Conservation (phyloP, 2,329 filamentous ascomycete genomes). For the Alternaria rosae region DNA sequence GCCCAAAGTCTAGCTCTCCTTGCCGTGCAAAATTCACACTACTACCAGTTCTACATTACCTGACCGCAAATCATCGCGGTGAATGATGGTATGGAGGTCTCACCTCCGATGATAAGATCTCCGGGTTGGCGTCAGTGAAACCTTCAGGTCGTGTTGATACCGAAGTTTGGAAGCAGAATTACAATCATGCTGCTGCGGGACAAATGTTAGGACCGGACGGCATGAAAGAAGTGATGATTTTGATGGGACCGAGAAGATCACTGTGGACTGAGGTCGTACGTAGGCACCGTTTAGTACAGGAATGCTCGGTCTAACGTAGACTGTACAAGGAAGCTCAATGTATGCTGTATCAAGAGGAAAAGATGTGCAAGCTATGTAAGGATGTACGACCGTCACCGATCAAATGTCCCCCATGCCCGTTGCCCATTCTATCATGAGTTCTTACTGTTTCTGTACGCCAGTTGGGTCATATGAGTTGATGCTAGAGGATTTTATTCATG, state of each 20-base stretch:
- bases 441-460: too few relatives aligned
- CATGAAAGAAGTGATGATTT: slow-evolving; percentile 17
- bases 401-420: too few relatives aligned
- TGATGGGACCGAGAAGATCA: slow-evolving; percentile 14
- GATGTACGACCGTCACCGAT: too few relatives aligned
- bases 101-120: slow-evolving; percentile 46
- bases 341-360: too few relatives aligned
- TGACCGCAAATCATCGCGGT: slow-evolving; percentile 54
- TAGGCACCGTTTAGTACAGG: neutral
- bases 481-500: too few relatives aligned
- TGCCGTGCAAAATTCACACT: slow-evolving; percentile 28
- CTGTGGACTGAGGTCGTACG: slow-evolving; percentile 3
- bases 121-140: slow-evolving; percentile 48
- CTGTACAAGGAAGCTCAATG: neutral
- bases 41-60: slow-evolving; percentile 53
- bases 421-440: too few relatives aligned
- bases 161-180: slow-evolving; percentile 17
- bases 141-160: slow-evolving; percentile 44
- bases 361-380: too few relatives aligned
- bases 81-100: slow-evolving; percentile 37
- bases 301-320: neutral
- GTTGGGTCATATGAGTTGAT: too few relatives aligned
- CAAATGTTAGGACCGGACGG: slow-evolving; percentile 31
- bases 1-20: slow-evolving; percentile 50
- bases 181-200: slow-evolving; percentile 38